Conservation (phyloP, 176 grass and related monocot species). For the Elaeis guineensis region DNA sequence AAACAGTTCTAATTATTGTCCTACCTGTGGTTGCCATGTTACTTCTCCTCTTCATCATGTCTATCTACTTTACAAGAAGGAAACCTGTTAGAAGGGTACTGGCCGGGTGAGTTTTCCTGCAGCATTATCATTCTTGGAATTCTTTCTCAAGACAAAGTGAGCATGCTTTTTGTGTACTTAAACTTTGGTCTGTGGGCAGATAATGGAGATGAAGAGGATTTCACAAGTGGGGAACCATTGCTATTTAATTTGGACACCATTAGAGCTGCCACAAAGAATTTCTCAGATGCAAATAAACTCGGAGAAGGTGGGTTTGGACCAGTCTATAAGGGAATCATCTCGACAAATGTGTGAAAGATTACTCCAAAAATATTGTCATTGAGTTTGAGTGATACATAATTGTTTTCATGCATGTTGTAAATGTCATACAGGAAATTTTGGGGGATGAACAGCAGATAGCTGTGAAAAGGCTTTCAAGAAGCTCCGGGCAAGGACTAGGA, state of each 20-base stretch:
- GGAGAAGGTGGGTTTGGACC: conserved; percentile 53
- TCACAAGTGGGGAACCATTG: conserved; percentile 16
- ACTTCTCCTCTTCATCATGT: conserved; percentile 12
- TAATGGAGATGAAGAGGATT: conserved; percentile 7
- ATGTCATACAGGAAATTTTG: too few species aligned
- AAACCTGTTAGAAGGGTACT: background rate
- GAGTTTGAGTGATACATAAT: too few species aligned
- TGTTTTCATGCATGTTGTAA: too few species aligned
- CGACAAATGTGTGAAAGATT: too few species aligned
- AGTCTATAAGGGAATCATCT: conserved; percentile 43
- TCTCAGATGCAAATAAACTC: conserved; percentile 50
- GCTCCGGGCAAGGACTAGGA: too few species aligned
- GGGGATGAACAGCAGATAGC: too few species aligned
- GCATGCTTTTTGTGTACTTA: background rate
- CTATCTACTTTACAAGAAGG: conserved; percentile 9
- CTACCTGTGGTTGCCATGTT: conserved; percentile 13
- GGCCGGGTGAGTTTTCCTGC: too few species aligned
- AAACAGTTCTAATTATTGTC: conserved; percentile 20
- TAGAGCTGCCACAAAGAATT: conserved; percentile 35
- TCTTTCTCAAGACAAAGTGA: background rate
- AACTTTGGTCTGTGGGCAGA: conserved; percentile 12
- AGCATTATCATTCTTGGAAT: background rate
- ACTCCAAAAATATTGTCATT: too few species aligned
- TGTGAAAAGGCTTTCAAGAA: too few species aligned
- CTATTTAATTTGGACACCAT: conserved; percentile 29